Base-by-base conservation (phyloP, 176 grass and related monocot genomes). In the Eleusine coracana region DNA sequence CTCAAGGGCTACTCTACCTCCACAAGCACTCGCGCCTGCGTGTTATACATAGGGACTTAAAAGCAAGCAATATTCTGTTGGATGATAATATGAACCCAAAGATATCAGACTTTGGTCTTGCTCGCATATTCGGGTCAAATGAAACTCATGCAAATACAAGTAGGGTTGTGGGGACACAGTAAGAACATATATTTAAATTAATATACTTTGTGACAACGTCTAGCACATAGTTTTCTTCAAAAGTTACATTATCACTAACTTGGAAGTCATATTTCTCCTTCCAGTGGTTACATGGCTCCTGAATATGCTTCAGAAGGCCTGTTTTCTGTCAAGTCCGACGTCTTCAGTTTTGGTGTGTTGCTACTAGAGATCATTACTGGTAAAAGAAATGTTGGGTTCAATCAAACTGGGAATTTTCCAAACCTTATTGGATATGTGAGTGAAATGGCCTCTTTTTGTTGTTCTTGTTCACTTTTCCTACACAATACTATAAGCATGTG, bases 361-460 rank as follows among this genome's bases (percentile, higher is more conserved):
- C 60, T 86, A 2, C 39, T 90, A 1, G 88, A 90, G 58, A 90
- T 90, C 21, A 76, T 90, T 44, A 83, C 28, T 4, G 88, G 84
- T 4, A 78, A 77, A 74, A 79, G 62, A 46, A 90, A 86, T n/a
- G 63, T 31, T 18, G 84, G 73, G 2, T 83, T 78, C 39, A 31
- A 90, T 12, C 51, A 79, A 50, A 83, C 48, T 15, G 89, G 80
- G 14, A 55, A 77, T 8, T 48, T 60, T 2, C 1, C 59, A 6
- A 78, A 80, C 8, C 89, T 90, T 80, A n/a, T 87, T 27, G 59
- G 80, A 38, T 70, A 87, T 64, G 80, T 90, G 37, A 83, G 77
- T 65, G 28, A 78, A 71, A 67, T 39, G 7, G 6, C 5, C 17
- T 28, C 14, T 67, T 66, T 36, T 1, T 56, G 5, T 5, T 34